Conservation (phyloP, 106 monocot genomes). For the Dioscorea zingiberensis region DNA sequence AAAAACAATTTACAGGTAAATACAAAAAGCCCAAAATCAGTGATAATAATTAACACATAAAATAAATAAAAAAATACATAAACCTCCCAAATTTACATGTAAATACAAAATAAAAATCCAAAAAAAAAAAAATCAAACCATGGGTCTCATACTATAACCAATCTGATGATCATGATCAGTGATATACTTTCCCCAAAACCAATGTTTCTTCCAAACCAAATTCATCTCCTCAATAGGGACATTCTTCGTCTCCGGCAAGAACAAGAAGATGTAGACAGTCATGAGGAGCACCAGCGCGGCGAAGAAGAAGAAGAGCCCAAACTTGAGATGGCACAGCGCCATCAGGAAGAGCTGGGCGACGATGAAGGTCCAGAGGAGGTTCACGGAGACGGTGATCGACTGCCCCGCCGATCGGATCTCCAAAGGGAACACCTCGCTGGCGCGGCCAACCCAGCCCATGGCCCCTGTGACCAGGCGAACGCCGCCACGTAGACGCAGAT, state of each 20-base stretch:
- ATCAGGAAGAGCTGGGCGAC: conserved; percentile 15
- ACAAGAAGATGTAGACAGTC: conserved; percentile 11
- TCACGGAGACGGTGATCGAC: conserved; percentile 17
- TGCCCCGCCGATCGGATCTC: conserved; percentile 34
- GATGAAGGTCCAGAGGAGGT: conserved; percentile 18
- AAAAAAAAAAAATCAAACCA: too few species aligned
- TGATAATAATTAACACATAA: too few species aligned
- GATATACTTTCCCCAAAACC: conserved; percentile 18
- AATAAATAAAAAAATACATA: too few species aligned
- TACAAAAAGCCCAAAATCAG: too few species aligned
- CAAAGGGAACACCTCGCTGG: conserved; percentile 33
- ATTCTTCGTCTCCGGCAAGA: conserved; percentile 26
- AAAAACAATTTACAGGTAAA: too few species aligned
- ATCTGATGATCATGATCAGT: neutral
- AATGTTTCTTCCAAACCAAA: conserved; percentile 13
- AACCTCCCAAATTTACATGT: too few species aligned
- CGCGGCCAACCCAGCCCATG: conserved; percentile 16
- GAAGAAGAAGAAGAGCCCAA: conserved; percentile 21
- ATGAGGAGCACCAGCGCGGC: conserved; percentile 10
- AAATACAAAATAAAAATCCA: neutral
- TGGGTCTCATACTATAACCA: too few species aligned
- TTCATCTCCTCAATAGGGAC: conserved; percentile 27
- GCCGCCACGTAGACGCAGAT: conserved; percentile 25
- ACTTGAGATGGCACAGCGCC: conserved; percentile 19
- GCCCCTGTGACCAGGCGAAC: conserved; percentile 30